Base-by-base conservation (phyloP, 2,329 filamentous ascomycete genomes). In the Hymenoscyphus scutula region DNA sequence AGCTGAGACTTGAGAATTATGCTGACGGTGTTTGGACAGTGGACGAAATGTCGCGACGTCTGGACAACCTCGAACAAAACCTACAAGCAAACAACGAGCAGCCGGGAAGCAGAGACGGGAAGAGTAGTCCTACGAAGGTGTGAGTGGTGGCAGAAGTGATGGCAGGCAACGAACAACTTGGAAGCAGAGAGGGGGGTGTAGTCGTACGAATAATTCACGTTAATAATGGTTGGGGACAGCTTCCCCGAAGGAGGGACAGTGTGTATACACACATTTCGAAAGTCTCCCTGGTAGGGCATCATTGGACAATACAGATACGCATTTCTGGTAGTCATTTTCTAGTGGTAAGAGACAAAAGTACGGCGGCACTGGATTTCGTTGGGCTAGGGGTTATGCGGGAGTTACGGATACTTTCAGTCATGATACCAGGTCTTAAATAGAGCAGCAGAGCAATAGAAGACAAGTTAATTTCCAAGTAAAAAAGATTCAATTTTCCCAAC, bases 41-140 rank as follows among this genome's bases (percentile, higher is more conserved):
- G 90, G 93, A 97, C 73, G 92, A 97, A 67, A 97, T 97, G 92
- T 90, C 91, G 15, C 83, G 89, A 64, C 86, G 93, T 29, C 79
- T 97, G 25, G 93, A 97, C 74, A 91, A 88, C 62, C 82, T 97
- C 11, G 93, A 75, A 57, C 64, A 69, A 55, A 66, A 67, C 37
- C 57, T 74, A 27, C 71, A 74, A 58, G 67, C 59, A 53, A 69
- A 67, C 58, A 60, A 59, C 37, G 67, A 68, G 34, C 65, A 65
- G 10, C 19, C 51, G 30, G 61, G 62, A 23, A 65, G 57, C 27
- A 45, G 61, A 30, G 67, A 70, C 59, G 68, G 64, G 30, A 73
- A 67, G 62, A 64, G 61, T 55, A 58, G 57, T 59, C 57, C 57
- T 30, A 59, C 57, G 41, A 59, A 59, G 41, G 34, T 37, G 57